These are phyloP conservation scores for Parathielavia appendiculata DNA, from an alignment of 495 filamentous ascomycete genomes.

Conservation along the genomic window DNA sequence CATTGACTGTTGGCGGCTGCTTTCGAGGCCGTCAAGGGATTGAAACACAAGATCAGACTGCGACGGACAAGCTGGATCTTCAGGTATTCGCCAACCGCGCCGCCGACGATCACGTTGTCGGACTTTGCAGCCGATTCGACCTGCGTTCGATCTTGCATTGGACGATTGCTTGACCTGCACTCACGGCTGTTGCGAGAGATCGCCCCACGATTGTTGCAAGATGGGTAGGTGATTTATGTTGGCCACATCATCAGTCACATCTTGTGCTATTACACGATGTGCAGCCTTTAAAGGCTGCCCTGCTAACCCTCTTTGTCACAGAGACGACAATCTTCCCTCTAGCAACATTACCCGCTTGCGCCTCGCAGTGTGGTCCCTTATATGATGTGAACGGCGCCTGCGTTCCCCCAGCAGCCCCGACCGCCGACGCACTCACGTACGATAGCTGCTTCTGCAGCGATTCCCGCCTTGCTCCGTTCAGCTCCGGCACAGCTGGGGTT, in stretches of 20 bases:
- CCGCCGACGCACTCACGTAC: constrained; percentile 27
- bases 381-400: constrained; percentile 54
- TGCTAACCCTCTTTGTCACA: background rate
- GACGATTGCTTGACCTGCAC: background rate
- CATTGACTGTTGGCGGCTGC: background rate
- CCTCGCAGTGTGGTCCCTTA: constrained; percentile 41
- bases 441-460: constrained; percentile 47
- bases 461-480: constrained; percentile 38
- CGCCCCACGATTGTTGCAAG: background rate
- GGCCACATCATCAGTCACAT: background rate
- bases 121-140: background rate
- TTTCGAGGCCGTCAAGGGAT: background rate
- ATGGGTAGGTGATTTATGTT: constrained; percentile 11
- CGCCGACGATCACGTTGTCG: background rate
- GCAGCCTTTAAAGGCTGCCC: background rate
- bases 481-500: constrained; percentile 36
- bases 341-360: constrained; percentile 44
- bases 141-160: background rate
- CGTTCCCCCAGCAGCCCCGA: constrained; percentile 38
- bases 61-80: background rate
- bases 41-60: background rate
- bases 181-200: background rate
- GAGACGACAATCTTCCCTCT: constrained; percentile 46
- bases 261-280: background rate
- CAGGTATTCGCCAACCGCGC: background rate